Evolutionary conservation across 495 filamentous ascomycete species (phyloP), one percentile per base, ranked within the genome.

Genomic region (Coniosporium apollinis): DNA sequence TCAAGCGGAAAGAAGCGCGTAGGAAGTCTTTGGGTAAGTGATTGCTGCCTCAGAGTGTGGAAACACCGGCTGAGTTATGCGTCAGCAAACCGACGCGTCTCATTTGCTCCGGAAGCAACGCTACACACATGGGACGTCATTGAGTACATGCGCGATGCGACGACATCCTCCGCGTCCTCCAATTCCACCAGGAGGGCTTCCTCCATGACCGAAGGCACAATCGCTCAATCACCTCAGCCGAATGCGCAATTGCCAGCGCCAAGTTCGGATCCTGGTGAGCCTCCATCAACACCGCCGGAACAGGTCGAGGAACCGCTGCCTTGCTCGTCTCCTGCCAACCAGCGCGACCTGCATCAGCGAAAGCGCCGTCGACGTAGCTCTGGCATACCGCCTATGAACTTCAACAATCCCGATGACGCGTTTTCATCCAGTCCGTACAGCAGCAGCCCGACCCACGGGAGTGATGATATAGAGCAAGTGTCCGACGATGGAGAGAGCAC

Each of bases 41-140:
- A 6, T 46, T 17, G 13, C 5, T 10, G 20, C 33, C 22, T 11
- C 13, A 30, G 15, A 19, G 8, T 10, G 5, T 33, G 5, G 19
- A 36, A 36, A n/a, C n/a, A n/a, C n/a, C n/a, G n/a, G n/a, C n/a
- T n/a, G n/a, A n/a, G n/a, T n/a, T n/a, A n/a, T n/a, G n/a, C n/a
- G 9, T n/a, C 30, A 66, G 84, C 82, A 21, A 87, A 89, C 56
- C 80, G 91, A 47, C 74, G 89, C 39, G 89, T 99, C 25, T 94
- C 87, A 0, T 99, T 99, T 51, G 89, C 89, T 4, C 89, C 89
- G 1, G 89, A 99, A 56, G 89, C 89, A 10, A 99, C 89, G 6
- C 61, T 99, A 21, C 89, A 99, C 51, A 99, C 89, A 3, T 99
- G 92, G 73, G 85, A 94, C 50, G 86, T 94, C 34, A 70, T 92